These are phyloP conservation scores for Oenanthe sinensis DNA, from an alignment of 129 eudicot species.

Conservation along the genomic window DNA sequence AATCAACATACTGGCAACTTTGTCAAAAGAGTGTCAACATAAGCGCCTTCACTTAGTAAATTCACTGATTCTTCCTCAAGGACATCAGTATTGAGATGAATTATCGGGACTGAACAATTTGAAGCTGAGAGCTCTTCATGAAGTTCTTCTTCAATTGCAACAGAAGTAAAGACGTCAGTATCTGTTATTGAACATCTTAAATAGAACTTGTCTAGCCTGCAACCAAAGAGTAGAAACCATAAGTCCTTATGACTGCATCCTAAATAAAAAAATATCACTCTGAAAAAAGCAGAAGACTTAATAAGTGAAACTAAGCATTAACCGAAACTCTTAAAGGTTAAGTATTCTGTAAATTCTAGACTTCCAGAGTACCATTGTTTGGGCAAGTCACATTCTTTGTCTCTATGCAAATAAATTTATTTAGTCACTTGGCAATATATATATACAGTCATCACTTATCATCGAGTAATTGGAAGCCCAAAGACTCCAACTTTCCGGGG, in stretches of 20 bases:
- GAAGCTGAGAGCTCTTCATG: constrained; percentile 46
- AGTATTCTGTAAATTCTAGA: neutral
- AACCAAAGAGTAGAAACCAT: constrained; percentile 5
- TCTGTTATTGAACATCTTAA: constrained; percentile 55
- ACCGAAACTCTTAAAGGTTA: neutral
- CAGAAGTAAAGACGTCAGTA: constrained; percentile 41
- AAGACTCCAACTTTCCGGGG: too few relatives aligned
- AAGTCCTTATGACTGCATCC: neutral
- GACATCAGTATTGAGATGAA: constrained; percentile 48
- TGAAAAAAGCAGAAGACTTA: neutral
- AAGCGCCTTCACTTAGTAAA: constrained; percentile 54
- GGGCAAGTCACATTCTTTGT: too few relatives aligned
- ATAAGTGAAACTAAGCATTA: neutral
- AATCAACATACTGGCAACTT: constrained; percentile 68
- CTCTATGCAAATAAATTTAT: neutral
- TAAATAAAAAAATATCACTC: neutral
- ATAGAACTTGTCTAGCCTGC: constrained; percentile 49
- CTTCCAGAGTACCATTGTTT: neutral
- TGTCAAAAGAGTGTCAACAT: constrained; percentile 77
- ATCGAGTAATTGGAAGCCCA: too few relatives aligned
- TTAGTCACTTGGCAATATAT: too few relatives aligned
- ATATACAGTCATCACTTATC: too few relatives aligned
- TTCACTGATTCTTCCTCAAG: constrained; percentile 56
- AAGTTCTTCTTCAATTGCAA: constrained; percentile 50
- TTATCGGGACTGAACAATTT: constrained; percentile 43